A percentile compares a stretch with the other conserved stretches of the same genome.
Evolutionary conservation across 805 yeast genomes (phyloP).

Genomic region (Myxozyma neglecta): DNA sequence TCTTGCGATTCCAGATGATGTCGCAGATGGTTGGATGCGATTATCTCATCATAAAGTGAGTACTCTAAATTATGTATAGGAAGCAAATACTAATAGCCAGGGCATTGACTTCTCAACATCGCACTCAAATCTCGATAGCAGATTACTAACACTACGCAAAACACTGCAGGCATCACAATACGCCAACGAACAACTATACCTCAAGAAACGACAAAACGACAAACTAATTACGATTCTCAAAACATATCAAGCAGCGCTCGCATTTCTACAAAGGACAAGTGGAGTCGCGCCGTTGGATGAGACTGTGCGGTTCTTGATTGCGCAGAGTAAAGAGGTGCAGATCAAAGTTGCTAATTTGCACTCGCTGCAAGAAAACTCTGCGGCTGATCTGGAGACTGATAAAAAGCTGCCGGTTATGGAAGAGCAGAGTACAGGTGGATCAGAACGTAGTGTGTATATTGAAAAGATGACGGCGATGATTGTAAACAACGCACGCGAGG

Average conservation of each 20-base stretch:
- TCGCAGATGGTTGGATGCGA: conserved; percentile 66
- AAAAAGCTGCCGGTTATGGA: background rate
- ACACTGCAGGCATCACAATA: conserved; percentile 26
- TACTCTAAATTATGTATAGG: conserved; percentile 12
- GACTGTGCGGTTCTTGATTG: conserved; percentile 26
- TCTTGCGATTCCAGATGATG: conserved; percentile 63
- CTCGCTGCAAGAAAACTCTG: conserved; percentile 7
- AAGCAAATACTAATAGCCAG: background rate
- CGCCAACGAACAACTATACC: conserved; percentile 20
- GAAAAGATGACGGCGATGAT: conserved; percentile 32
- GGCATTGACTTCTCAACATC: conserved; percentile 20
- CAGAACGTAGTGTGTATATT: conserved; percentile 28
- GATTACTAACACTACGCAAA: conserved; percentile 26
- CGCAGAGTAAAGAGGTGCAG: conserved; percentile 23
- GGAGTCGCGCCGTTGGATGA: conserved; percentile 32
- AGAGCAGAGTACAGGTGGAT: background rate
- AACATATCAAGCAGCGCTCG: conserved; percentile 19
- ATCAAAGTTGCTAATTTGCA: conserved; percentile 2
- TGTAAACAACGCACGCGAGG: conserved; percentile 3
- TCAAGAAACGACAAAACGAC: conserved; percentile 8
- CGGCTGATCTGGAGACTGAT: background rate
- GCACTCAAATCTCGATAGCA: conserved; percentile 17
- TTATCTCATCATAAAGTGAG: conserved; percentile 64
- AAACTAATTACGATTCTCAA: conserved; percentile 12
- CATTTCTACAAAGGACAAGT: conserved; percentile 19